Percentiles rank a stretch among this genome's conserved stretches.
These are phyloP conservation scores for Gnaphalium uliginosum DNA, from an alignment of 129 eudicot species.

Conservation along the genomic window DNA sequence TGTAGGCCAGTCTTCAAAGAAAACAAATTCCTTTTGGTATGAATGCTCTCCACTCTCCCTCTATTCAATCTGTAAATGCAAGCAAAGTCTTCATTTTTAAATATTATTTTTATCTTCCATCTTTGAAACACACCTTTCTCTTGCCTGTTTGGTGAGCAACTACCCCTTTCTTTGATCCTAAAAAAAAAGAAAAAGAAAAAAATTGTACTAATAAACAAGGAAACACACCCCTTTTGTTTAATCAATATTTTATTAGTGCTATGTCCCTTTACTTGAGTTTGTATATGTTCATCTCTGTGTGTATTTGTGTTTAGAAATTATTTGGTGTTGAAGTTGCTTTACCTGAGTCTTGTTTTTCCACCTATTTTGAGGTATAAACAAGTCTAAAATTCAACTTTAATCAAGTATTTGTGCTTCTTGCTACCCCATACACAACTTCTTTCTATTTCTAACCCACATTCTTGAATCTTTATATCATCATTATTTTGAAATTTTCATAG, in stretches of 20 bases:
- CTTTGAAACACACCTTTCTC: constrained; percentile 22
- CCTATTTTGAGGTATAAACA: constrained; percentile 29
- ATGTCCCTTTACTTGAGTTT: constrained; percentile 38
- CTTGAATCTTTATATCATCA: constrained; percentile 50
- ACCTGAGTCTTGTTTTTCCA: constrained; percentile 32
- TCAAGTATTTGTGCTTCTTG: constrained; percentile 35
- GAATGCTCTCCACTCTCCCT: constrained; percentile 26
- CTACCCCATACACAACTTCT: constrained; percentile 35
- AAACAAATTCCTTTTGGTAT: constrained; percentile 31
- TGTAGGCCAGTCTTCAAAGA: constrained; percentile 28
- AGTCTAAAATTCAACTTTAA: constrained; percentile 31
- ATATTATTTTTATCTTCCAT: constrained; percentile 1
- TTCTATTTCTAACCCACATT: constrained; percentile 32
- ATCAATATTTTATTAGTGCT: constrained; percentile 25
- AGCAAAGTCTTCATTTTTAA: constrained; percentile 40
- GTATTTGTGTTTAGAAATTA: constrained; percentile 20
- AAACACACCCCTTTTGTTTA: constrained; percentile 26
- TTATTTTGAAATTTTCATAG: constrained; percentile 29
- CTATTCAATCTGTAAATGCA: constrained; percentile 41
- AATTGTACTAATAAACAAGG: constrained; percentile 7
- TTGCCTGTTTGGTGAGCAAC: constrained; percentile 37
- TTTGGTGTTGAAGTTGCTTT: constrained; percentile 30
- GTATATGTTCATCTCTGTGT: constrained; percentile 26
- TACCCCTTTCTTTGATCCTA: constrained; percentile 29
- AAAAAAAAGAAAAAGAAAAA: background rate